Evolutionary conservation across 225 moss, liverwort and hornwort species (phyloP).

Genomic region (Physcomitrium patens): DNA sequence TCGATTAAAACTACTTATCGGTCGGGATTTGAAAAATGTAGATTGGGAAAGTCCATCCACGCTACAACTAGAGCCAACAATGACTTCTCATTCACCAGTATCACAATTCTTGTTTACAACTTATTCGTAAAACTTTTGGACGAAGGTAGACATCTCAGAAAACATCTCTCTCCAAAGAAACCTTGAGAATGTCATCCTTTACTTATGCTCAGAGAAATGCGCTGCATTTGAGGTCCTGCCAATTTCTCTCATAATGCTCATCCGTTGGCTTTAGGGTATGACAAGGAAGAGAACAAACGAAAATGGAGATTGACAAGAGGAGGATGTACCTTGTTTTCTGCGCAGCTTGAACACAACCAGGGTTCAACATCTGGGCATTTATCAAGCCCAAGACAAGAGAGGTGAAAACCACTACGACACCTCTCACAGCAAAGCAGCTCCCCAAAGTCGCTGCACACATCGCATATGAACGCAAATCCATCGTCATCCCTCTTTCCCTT

Average conservation of each 20-base stretch:
- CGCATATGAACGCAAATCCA: slow-evolving; percentile 64
- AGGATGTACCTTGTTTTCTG: slow-evolving; percentile 52
- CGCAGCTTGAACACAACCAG: slow-evolving; percentile 68
- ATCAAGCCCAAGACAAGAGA: slow-evolving; percentile 65
- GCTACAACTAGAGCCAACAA: background rate
- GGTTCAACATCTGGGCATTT: slow-evolving; percentile 53
- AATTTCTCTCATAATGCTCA: too few species aligned
- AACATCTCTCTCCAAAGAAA: background rate
- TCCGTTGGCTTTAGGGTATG: background rate
- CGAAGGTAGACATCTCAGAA: background rate
- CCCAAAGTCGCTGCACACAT: slow-evolving; percentile 72
- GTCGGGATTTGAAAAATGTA: background rate
- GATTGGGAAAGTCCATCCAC: background rate
- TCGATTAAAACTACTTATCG: background rate
- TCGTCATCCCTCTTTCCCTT: slow-evolving; percentile 47
- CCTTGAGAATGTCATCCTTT: background rate
- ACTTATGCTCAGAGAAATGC: slow-evolving; percentile 11
- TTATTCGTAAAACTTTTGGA: slow-evolving; percentile 9
- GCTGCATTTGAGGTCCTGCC: background rate
- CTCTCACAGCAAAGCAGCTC: slow-evolving; percentile 74
- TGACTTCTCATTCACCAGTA: background rate
- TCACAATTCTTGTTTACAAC: background rate
- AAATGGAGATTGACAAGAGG: slow-evolving; percentile 9
- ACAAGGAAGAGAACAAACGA: background rate
- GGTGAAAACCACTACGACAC: slow-evolving; percentile 68